Conservation (phyloP, 2,329 filamentous ascomycete genomes). For the Cladosporium sp. region DNA sequence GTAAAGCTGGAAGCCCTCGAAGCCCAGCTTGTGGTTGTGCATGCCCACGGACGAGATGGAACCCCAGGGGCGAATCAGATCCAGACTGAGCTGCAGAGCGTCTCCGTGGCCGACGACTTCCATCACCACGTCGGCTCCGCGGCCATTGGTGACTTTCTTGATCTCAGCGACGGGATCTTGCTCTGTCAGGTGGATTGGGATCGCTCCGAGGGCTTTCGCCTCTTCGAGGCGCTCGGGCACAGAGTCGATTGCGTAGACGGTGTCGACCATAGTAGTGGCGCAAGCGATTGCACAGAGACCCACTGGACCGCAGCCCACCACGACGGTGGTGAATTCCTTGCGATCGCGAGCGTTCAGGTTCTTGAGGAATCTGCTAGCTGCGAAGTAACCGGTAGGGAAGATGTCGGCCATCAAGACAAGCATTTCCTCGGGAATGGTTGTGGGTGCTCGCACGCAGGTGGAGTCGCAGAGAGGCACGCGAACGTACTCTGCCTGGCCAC, state of each 20-base stretch:
- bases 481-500: conserved; percentile 49
- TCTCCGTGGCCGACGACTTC: conserved; percentile 53
- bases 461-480: conserved; percentile 79
- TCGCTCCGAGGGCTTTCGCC: conserved; percentile 73
- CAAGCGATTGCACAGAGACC: conserved; percentile 69
- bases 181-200: conserved; percentile 72
- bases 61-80: conserved; percentile 53
- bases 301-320: conserved; percentile 79
- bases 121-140: conserved; percentile 85
- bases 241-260: conserved; percentile 46
- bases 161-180: conserved; percentile 61
- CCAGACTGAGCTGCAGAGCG: conserved; percentile 51
- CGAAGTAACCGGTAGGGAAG: conserved; percentile 82
- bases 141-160: conserved; percentile 72
- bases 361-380: conserved; percentile 74
- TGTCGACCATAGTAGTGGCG: conserved; percentile 38
- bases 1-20: conserved; percentile 52
- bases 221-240: conserved; percentile 73
- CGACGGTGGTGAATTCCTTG: conserved; percentile 68
- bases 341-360: conserved; percentile 61
- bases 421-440: conserved; percentile 70
- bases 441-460: conserved; percentile 72
- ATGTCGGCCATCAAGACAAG: conserved; percentile 91
- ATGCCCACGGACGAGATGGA: conserved; percentile 53
- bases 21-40: conserved; percentile 48